Percentiles rank a stretch among this genome's conserved stretches.
Conservation (phyloP, 2,329 filamentous ascomycete species). For the Penicillium sp. region DNA sequence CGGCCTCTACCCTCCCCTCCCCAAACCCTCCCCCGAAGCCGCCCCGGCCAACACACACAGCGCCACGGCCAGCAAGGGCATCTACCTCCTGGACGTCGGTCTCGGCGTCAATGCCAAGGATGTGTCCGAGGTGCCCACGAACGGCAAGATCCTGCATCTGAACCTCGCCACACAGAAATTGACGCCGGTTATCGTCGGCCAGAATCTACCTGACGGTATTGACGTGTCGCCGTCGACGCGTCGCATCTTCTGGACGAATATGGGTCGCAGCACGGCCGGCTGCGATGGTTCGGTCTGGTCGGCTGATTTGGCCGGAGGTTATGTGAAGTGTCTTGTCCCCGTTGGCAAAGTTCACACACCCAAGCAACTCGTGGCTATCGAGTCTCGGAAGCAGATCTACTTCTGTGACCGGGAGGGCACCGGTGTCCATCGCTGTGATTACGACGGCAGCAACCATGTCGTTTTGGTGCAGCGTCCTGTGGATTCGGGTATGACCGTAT, state of each 20-base stretch:
- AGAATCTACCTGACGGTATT: conserved; percentile 46
- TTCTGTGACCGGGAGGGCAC: conserved; percentile 46
- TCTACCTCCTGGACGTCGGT: conserved; percentile 27
- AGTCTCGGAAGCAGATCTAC: conserved; percentile 33
- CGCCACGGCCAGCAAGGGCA: conserved; percentile 9
- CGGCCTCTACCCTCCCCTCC: conserved; percentile 39
- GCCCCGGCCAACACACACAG: conserved; percentile 8
- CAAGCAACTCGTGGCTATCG: conserved; percentile 41
- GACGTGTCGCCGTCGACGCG: conserved; percentile 33
- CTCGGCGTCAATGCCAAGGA: conserved; percentile 22
- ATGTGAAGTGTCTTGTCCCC: conserved; percentile 45
- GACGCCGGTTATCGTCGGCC: conserved; percentile 12
- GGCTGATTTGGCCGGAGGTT: conserved; percentile 50
- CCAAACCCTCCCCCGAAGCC: conserved; percentile 3
- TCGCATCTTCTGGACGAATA: conserved; percentile 51
- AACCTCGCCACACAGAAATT: conserved; percentile 18
- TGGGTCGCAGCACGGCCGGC: conserved; percentile 42
- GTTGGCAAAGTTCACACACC: conserved; percentile 49
- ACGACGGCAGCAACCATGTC: conserved; percentile 36
- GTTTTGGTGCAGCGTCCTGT: conserved; percentile 38
- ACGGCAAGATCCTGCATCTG: conserved; percentile 18
- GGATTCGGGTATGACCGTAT: conserved; percentile 11
- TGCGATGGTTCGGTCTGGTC: conserved; percentile 46
- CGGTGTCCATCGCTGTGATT: conserved; percentile 36
- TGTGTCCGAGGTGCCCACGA: conserved; percentile 13